Evolutionary conservation across 495 filamentous ascomycete species (phyloP).

Genomic region (Podospora bellae-mahoneyi): DNA sequence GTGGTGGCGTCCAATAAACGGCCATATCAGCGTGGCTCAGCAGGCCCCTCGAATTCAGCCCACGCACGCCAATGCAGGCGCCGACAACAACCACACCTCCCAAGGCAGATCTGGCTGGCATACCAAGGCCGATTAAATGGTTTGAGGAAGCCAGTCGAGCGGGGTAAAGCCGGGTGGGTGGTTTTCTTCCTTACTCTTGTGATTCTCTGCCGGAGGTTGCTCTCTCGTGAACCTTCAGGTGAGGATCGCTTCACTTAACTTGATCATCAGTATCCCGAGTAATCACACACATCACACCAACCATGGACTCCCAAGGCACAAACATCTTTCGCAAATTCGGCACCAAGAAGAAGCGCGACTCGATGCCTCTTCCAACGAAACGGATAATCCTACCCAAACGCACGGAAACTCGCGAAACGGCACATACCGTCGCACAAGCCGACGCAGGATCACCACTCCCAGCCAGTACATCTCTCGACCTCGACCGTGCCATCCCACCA

Average conservation of each 20-base stretch:
- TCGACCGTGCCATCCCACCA: neutral
- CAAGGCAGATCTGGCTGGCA: neutral
- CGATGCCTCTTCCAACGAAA: neutral
- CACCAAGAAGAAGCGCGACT: neutral
- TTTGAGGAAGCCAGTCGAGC: neutral
- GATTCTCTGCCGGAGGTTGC: neutral
- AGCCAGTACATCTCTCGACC: neutral
- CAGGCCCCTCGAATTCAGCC: neutral
- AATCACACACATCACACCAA: neutral
- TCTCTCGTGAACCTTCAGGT: neutral
- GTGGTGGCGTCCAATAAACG: constrained; percentile 6
- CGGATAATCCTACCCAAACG: neutral
- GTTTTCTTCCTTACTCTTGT: neutral
- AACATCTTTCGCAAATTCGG: neutral
- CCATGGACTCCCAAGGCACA: neutral
- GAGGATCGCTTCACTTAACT: neutral
- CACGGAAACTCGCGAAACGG: neutral
- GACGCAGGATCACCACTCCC: no score
- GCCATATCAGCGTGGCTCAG: neutral
- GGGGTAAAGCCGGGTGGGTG: neutral
- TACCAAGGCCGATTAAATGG: neutral
- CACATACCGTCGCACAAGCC: neutral
- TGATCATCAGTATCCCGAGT: neutral
- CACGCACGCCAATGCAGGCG: neutral
- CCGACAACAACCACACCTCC: neutral